Base-by-base conservation (phyloP, 1,139 yeast species). In the Hansenula lynferdii region DNA sequence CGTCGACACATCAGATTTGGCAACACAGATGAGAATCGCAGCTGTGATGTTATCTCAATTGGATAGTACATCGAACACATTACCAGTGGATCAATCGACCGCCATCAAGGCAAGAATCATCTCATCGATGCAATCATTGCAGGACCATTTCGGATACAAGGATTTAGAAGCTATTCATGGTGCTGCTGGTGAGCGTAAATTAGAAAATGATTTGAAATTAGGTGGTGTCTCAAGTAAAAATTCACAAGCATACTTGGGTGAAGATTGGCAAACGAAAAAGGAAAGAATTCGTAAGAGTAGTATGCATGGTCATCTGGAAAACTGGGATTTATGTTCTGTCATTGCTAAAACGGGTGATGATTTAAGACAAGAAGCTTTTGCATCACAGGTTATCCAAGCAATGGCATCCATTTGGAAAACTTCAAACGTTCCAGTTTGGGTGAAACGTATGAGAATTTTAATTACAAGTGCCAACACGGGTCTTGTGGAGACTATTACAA, bases 321-420 rank as follows among this genome's bases (percentile, higher is more conserved):
- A 87, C 57, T 92, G 98, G 98, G 97, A 92, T 44, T 61, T 92
- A 28, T 87, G 92, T 50, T 89, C 97, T 0, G 97, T 90, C 4
- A 92, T 92, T 56, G 96, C 92, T 8, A 92, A 92, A 56, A 90
- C 96, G 35, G 98, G 98, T 23, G 92, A 85, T 53, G 98, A 92
- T 60, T 62, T 92, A 38, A 85, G 96, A 17, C 98, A 92, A 58
- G 98, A 92, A 57, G 97, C 98, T 0, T 89, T 92, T 68, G 98
- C 98, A 0, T 89, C 97, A 49, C 98, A 92, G 57, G 61, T 92
- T 28, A 90, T 92, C 35, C 80, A 85, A 40, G 81, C 95, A 32
- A 85, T 90, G 61, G 82, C 95, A 0, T 78, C 76, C 39, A 80
- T 87, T 34, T 92, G 97, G 97, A 75, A 77, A 37, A 72, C 68